These are phyloP conservation scores for Biscogniauxia marginata DNA, from an alignment of 2,329 filamentous ascomycete species.

Conservation along the genomic window DNA sequence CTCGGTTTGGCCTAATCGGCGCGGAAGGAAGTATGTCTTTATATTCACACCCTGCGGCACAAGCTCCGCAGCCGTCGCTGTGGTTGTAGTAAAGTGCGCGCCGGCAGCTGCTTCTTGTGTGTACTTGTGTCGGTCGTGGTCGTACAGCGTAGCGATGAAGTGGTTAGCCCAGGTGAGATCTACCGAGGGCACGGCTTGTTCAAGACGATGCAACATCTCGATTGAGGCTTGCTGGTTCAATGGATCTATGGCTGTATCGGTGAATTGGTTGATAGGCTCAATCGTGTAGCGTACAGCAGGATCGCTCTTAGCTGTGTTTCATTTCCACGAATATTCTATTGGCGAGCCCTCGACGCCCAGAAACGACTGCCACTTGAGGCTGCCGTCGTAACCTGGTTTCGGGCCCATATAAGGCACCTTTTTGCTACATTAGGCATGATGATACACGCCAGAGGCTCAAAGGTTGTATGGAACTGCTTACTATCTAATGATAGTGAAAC, in stretches of 20 bases:
- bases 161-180: slow-evolving; percentile 17
- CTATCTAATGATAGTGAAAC: slow-evolving; percentile 11
- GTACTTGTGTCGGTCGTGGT: slow-evolving; percentile 11
- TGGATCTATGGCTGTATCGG: slow-evolving; percentile 19
- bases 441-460: neutral
- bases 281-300: slow-evolving; percentile 11
- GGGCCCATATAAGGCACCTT: slow-evolving; percentile 8
- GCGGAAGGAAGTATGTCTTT: slow-evolving; percentile 24
- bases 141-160: slow-evolving; percentile 11
- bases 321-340: slow-evolving; percentile 17
- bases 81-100: slow-evolving; percentile 1
- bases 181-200: slow-evolving; percentile 7
- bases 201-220: slow-evolving; percentile 11
- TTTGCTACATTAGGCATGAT: neutral
- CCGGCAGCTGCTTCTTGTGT: slow-evolving; percentile 5
- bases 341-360: slow-evolving; percentile 5
- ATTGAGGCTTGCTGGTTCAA: slow-evolving; percentile 17
- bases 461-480: slow-evolving; percentile 1
- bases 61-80: slow-evolving; percentile 9
- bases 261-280: slow-evolving; percentile 17
- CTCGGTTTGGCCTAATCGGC: neutral
- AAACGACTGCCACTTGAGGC: slow-evolving; percentile 1
- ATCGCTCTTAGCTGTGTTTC: slow-evolving; percentile 5
- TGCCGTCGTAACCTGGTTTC: neutral
- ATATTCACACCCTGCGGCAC: slow-evolving; percentile 3